Evolutionary conservation across 192 early-diverging fungal species (phyloP), one percentile per base, ranked within the genome.

Genomic region (Rhizoclosmatium sp.): DNA sequence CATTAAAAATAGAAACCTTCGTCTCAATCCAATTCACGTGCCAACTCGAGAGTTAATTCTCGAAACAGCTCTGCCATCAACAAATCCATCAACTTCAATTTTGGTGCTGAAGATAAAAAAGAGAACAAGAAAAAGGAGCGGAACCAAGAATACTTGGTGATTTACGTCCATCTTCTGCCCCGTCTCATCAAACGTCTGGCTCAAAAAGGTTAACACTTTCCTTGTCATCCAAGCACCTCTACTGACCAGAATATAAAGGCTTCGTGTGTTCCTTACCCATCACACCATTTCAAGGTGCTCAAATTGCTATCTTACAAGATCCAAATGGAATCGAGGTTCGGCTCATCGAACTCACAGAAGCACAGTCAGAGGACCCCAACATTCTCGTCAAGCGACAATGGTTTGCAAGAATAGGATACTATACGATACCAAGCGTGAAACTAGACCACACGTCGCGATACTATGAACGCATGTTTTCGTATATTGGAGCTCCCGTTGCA

Each of bases 161-260:
- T 90, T 12, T 90, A 90, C 60, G 89, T 90, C n/a, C 89, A 88
- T 65, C 86, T 90, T 66, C 59, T 90, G 46, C 49, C 78, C 3
- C 78, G 89, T 40, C 54, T 90, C 14, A 70, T 82, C 12, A 90
- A 90, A 74, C 67, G 89, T 39, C 61, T 90, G 49, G 39, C 56
- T 46, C 16, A 75, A 19, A 90, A 90, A 78, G 83, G 84, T 85
- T 45, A 65, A 47, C 66, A n/a, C 10, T 16, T 19, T 16, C 10
- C 0, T 56, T 1, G 21, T 46, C 44, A 21, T 46, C 2, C 0
- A 16, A 41, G 0, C 65, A 39, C 23, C 59, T 46, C 76, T 65
- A 3, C 23, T 47, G 0, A 46, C 14, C 68, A 12, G 42, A 49
- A 23, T 23, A 31, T 40, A 9, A 83, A 81, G 80, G 3, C 83